Conservation (phyloP, 2,329 filamentous ascomycete species). For the Diaporthe sp. region DNA sequence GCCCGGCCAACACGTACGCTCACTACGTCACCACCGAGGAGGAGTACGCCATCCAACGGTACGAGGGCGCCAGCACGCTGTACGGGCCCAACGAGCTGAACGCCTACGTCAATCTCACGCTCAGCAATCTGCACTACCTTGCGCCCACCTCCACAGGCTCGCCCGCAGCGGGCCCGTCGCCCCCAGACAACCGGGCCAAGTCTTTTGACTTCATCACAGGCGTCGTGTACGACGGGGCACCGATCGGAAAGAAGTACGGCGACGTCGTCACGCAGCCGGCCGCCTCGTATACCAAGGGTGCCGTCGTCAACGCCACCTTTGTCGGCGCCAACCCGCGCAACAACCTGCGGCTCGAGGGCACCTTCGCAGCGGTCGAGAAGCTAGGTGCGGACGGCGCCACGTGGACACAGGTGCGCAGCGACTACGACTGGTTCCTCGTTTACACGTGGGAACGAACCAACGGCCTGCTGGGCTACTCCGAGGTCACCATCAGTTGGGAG, state of each 20-base stretch:
- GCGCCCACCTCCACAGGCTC: slow-evolving; percentile 56
- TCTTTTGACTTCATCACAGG: slow-evolving; percentile 83
- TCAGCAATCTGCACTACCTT: slow-evolving; percentile 77
- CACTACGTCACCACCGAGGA: slow-evolving; percentile 48
- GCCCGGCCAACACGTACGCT: slow-evolving; percentile 88
- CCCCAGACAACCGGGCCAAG: slow-evolving; percentile 81
- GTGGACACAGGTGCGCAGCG: slow-evolving; percentile 78
- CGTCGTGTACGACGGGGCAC: slow-evolving; percentile 79
- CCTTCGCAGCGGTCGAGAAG: slow-evolving; percentile 81
- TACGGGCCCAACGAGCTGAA: slow-evolving; percentile 85
- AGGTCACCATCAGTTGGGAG: slow-evolving; percentile 83
- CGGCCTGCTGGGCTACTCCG: slow-evolving; percentile 76
- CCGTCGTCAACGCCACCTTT: slow-evolving; percentile 74
- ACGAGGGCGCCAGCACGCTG: slow-evolving; percentile 94
- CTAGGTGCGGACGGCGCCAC: slow-evolving; percentile 48
- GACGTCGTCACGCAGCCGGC: slow-evolving; percentile 66
- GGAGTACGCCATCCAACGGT: slow-evolving; percentile 80
- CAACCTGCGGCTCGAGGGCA: slow-evolving; percentile 80
- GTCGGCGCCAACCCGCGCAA: slow-evolving; percentile 91
- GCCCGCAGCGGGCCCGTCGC: slow-evolving; percentile 66
- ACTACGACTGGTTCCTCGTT: slow-evolving; percentile 84
- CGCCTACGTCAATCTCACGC: slow-evolving; percentile 87
- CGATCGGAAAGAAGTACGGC: slow-evolving; percentile 76
- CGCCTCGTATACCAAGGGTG: slow-evolving; percentile 65
- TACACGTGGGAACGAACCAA: slow-evolving; percentile 83